Evolutionary conservation across 2,329 filamentous ascomycete species (phyloP).

Genomic region (Acephala macrosclerotiorum): DNA sequence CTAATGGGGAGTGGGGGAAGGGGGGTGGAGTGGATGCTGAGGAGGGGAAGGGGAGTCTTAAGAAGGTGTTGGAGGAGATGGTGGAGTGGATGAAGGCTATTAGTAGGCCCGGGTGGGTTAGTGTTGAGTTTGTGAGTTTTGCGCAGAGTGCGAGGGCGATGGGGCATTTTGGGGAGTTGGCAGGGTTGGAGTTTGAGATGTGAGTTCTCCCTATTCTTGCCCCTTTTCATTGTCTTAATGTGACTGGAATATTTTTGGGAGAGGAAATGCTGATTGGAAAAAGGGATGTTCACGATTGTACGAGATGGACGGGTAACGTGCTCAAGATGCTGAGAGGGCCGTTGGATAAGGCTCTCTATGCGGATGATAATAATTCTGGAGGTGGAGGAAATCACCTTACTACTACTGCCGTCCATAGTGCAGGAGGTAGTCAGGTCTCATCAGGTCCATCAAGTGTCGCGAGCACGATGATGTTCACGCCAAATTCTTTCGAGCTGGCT

Average conservation of each 20-base stretch:
- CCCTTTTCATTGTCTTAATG: neutral
- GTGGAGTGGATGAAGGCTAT: slow-evolving; percentile 1
- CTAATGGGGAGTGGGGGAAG: slow-evolving; percentile 33
- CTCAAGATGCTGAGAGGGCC: slow-evolving; percentile 36
- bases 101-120: slow-evolving; percentile 10
- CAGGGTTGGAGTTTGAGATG: slow-evolving; percentile 26
- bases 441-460: slow-evolving; percentile 1
- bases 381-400: neutral
- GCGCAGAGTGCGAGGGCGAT: slow-evolving; percentile 21
- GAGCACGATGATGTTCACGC: slow-evolving; percentile 1
- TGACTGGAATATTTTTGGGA: neutral
- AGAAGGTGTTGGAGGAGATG: slow-evolving; percentile 6
- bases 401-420: neutral
- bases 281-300: slow-evolving; percentile 33
- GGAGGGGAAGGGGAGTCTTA: slow-evolving; percentile 15
- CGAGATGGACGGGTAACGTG: slow-evolving; percentile 34
- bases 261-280: neutral
- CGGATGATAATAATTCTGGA: neutral
- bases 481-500: slow-evolving; percentile 3
- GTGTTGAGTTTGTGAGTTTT: slow-evolving; percentile 33
- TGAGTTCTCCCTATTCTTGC: slow-evolving; percentile 19
- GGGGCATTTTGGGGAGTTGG: slow-evolving; percentile 24
- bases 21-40: slow-evolving; percentile 23
- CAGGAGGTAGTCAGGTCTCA: neutral
- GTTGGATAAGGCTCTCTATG: slow-evolving; percentile 20